A percentile compares a stretch with the other conserved stretches of the same genome.
Evolutionary conservation across 192 early-diverging fungal species (phyloP).

Genomic region (Phycomyces blakesleeanus): DNA sequence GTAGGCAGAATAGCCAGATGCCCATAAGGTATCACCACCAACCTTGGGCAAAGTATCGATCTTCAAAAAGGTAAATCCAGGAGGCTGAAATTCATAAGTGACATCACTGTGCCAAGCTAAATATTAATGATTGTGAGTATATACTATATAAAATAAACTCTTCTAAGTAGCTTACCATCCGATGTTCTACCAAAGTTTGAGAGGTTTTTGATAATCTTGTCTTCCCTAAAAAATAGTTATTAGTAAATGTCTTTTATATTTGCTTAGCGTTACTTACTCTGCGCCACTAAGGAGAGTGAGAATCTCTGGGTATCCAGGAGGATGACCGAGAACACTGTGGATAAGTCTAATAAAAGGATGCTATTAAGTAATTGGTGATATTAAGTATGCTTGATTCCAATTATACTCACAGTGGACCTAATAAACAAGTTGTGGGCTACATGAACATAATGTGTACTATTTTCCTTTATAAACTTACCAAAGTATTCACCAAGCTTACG

Average conservation of each 20-base stretch:
- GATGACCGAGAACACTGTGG: constrained; percentile 24
- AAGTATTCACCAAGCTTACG: constrained; percentile 49
- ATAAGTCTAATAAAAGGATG: constrained; percentile 15
- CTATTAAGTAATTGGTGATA: no score
- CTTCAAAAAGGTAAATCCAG: constrained; percentile 49
- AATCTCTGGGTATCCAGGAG: constrained; percentile 20
- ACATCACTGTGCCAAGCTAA: constrained; percentile 53
- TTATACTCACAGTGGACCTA: constrained; percentile 25
- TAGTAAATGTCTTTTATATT: neutral
- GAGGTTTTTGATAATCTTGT: neutral
- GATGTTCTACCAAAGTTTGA: neutral
- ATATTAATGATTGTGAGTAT: neutral
- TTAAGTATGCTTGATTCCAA: no score
- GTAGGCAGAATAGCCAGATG: constrained; percentile 54
- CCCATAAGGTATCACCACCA: constrained; percentile 61
- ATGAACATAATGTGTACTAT: constrained; percentile 8
- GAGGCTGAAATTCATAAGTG: constrained; percentile 52
- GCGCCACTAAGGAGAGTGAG: constrained; percentile 5
- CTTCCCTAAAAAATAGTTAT: neutral
- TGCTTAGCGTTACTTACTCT: constrained; percentile 13
- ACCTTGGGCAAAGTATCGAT: constrained; percentile 45
- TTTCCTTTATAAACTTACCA: constrained; percentile 28
- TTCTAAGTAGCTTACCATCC: no score
- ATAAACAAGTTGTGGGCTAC: neutral
- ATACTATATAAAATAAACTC: no score